Conservation (phyloP, 208 protist species). For the Trypanosoma grayi region DNA sequence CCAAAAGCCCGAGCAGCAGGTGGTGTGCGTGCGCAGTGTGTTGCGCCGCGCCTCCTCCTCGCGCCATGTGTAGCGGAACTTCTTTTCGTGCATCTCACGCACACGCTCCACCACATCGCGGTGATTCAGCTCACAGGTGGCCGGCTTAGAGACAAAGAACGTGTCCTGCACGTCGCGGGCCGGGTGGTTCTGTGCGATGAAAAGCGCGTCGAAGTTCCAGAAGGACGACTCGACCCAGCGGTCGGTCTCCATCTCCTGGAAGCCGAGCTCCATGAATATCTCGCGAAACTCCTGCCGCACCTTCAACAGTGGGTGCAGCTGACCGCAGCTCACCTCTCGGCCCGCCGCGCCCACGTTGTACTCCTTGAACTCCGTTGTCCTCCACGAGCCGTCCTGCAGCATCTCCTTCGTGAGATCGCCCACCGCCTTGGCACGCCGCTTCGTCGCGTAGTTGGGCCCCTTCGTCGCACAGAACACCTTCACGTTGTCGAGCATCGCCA, state of each 20-base stretch:
- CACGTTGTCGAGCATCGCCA: slow-evolving; percentile 66
- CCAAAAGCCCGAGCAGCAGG: slow-evolving; percentile 97
- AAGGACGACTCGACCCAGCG: slow-evolving; percentile 99
- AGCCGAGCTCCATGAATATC: slow-evolving; percentile 99
- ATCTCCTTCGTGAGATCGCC: slow-evolving; percentile 95
- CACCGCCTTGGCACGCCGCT: slow-evolving; percentile 68
- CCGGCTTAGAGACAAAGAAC: slow-evolving; percentile 98
- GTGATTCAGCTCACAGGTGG: slow-evolving; percentile 34
- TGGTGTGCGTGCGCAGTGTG: slow-evolving; percentile 99
- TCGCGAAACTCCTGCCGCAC: slow-evolving; percentile 98
- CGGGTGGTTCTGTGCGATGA: slow-evolving; percentile 99
- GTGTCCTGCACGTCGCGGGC: slow-evolving; percentile 99
- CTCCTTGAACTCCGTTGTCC: slow-evolving; percentile 93
- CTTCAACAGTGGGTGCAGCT: slow-evolving; percentile 99
- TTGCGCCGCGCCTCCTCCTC: slow-evolving; percentile 95
- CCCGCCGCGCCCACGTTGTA: slow-evolving; percentile 97
- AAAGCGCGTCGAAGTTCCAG: slow-evolving; percentile 99
- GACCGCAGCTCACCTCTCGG: slow-evolving; percentile 81
- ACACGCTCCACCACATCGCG: slow-evolving; percentile 93
- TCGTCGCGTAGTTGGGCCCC: slow-evolving; percentile 64
- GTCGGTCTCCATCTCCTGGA: slow-evolving; percentile 99
- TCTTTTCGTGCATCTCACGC: slow-evolving; percentile 92
- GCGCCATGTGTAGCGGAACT: slow-evolving; percentile 95
- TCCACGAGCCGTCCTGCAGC: slow-evolving; percentile 94
- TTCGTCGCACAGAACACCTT: slow-evolving; percentile 87